phyloP scores from a whole-genome alignment of 345 rosid species.

The Excoecaria cochinchinensis region DNA sequence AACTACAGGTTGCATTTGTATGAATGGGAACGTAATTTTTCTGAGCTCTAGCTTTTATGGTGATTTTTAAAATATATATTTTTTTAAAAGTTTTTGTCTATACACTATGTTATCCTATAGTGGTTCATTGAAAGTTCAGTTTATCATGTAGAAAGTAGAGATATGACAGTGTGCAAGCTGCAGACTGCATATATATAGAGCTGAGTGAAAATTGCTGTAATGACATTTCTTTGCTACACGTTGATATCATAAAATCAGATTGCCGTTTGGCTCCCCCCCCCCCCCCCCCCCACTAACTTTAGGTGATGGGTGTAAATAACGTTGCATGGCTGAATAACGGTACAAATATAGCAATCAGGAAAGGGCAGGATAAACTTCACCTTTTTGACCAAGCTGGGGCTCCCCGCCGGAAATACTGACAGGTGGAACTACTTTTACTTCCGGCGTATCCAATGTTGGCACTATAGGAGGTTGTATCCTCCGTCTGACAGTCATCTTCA shows the following conservation, averaged over 20 bases:
- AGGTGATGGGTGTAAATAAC: neutral
- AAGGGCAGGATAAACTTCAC: slow-evolving; percentile 55
- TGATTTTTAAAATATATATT: too few species aligned
- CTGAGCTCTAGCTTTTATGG: too few species aligned
- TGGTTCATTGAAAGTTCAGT: too few species aligned
- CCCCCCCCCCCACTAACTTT: neutral
- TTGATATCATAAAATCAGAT: neutral
- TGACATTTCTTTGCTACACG: neutral
- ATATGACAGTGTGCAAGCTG: too few species aligned
- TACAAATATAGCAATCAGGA: slow-evolving; percentile 22
- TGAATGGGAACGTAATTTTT: too few species aligned
- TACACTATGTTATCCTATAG: too few species aligned
- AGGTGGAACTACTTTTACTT: slow-evolving; percentile 32
- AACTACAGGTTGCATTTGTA: too few species aligned
- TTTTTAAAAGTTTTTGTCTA: too few species aligned
- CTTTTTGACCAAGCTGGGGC: slow-evolving; percentile 28
- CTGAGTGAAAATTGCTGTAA: neutral
- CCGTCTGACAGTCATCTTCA: slow-evolving; percentile 61
- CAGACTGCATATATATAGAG: neutral
- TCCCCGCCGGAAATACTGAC: slow-evolving; percentile 21
- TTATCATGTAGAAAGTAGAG: too few species aligned
- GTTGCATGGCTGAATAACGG: neutral
- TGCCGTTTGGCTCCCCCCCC: too few species aligned
- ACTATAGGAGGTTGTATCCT: slow-evolving; percentile 53
- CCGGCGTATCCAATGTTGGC: slow-evolving; percentile 41